Percentiles rank a stretch among this genome's conserved stretches.
Evolutionary conservation across 805 yeast genomes (phyloP).

Genomic region (Komagataella phaffii): DNA sequence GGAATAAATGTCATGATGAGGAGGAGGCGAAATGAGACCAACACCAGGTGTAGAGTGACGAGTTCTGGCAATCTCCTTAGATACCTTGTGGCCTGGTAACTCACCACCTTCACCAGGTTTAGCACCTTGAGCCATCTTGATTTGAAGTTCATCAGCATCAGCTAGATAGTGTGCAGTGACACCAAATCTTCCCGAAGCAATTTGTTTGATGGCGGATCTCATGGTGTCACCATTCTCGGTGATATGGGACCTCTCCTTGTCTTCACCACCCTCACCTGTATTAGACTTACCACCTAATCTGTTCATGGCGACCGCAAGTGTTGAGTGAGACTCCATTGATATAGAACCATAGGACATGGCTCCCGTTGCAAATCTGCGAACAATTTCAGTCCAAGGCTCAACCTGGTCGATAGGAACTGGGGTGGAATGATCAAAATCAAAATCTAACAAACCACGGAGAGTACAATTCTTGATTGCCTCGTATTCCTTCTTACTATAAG

Average conservation of each 20-base stretch:
- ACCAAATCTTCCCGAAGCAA: conserved; percentile 97
- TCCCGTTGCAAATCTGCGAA: conserved; percentile 95
- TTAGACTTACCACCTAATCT: conserved; percentile 94
- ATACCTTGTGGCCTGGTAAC: conserved; percentile 87
- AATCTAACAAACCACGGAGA: conserved; percentile 83
- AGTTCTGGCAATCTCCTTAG: conserved; percentile 79
- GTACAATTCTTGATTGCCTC: conserved; percentile 92
- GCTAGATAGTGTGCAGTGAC: conserved; percentile 90
- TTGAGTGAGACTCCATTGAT: conserved; percentile 96
- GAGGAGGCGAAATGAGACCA: conserved; percentile 95
- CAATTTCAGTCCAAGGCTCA: conserved; percentile 99
- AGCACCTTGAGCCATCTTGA: conserved; percentile 99
- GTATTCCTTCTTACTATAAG: conserved; percentile 78
- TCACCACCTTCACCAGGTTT: conserved; percentile 99
- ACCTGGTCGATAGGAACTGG: conserved; percentile 94
- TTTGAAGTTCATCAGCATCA: conserved; percentile 95
- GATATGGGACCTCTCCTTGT: conserved; percentile 74
- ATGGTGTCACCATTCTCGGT: conserved; percentile 87
- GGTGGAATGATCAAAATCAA: conserved; percentile 59
- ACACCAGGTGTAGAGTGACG: conserved; percentile 96
- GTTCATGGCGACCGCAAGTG: conserved; percentile 97
- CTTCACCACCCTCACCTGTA: conserved; percentile 99
- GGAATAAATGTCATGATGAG: conserved; percentile 96
- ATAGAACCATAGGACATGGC: conserved; percentile 99
- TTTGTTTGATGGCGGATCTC: conserved; percentile 97